Base-by-base conservation (phyloP, 352 stramenopile genomes). In the Phytopythium cucurbitacearum region DNA sequence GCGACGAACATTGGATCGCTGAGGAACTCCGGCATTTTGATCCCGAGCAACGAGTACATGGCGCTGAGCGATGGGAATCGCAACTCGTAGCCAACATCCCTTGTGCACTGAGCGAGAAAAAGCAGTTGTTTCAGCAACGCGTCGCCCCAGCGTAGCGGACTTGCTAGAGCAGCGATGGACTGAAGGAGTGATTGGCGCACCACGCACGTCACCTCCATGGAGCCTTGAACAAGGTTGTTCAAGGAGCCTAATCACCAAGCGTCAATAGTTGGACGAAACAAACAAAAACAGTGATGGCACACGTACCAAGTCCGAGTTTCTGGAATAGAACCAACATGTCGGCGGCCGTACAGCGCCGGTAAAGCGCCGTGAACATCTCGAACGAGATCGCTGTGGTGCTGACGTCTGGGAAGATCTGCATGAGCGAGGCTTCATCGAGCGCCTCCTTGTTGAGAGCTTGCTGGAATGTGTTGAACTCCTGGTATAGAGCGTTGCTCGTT, bases 391-490 rank as follows among this genome's bases (percentile, higher is more conserved):
- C 28, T 35, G 35, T 57, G 39, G 57, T 53, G 11, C 21, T 28
- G 21, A 45, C 21, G 0, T 39, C 59, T 7, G 50, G 43, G 48
- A 87, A 85, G 15, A 84, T 53, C 15, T 80, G 51, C 8, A 34
- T n/a, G 16, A 89, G 63, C 33, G 53, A 64, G 1, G 35, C 33
- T 53, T 81, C 67, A 12, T 67, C 55, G 4, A 89, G 48, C 16
- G 71, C 67, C 40, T 66, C 65, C 37, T 78, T 67, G 16, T 53
- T 53, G 7, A 81, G 55, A 1, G 72, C 64, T 56, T 87, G 76
- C 51, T 85, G 76, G 21, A 86, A 81, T 3, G 51, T 44, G 36
- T 89, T 89, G 48, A 87, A 89, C 32, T 87, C 69, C 65, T 82
- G 34, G 21, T 28, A 2, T 28, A 28, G 21, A 28, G 21, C 21